Conservation (phyloP, 306 rosid genomes). For the Potentilla sterilis region DNA sequence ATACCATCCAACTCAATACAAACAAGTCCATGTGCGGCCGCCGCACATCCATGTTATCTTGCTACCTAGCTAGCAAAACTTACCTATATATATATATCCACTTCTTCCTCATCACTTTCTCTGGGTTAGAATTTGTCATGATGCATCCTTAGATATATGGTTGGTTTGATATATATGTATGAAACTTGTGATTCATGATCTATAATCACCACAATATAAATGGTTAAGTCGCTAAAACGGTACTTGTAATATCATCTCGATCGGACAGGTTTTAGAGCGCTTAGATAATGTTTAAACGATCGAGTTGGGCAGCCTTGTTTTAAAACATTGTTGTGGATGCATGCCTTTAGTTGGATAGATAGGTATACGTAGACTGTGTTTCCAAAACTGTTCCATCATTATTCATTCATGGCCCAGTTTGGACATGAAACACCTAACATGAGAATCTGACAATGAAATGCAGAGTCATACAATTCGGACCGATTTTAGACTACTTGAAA, state of each 20-base stretch:
- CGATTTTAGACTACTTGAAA: not conserved
- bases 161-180: too few species aligned
- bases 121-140: not conserved
- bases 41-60: conserved; percentile 5
- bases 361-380: not conserved
- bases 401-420: not conserved
- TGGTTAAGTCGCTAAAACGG: not conserved
- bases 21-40: conserved; percentile 4
- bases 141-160: not conserved
- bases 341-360: not conserved
- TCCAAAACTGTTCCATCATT: not conserved
- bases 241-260: not conserved
- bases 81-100: too few species aligned
- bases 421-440: not conserved
- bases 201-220: not conserved
- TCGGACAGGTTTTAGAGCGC: not conserved
- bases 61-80: not conserved
- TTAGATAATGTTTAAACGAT: too few species aligned
- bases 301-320: too few species aligned
- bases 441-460: not conserved
- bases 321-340: not conserved
- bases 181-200: not conserved
- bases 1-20: not conserved
- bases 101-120: not conserved
- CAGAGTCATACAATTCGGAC: not conserved